Base-by-base conservation (phyloP, 805 yeast species). In the Kregervanrija pseudodelftensis region DNA sequence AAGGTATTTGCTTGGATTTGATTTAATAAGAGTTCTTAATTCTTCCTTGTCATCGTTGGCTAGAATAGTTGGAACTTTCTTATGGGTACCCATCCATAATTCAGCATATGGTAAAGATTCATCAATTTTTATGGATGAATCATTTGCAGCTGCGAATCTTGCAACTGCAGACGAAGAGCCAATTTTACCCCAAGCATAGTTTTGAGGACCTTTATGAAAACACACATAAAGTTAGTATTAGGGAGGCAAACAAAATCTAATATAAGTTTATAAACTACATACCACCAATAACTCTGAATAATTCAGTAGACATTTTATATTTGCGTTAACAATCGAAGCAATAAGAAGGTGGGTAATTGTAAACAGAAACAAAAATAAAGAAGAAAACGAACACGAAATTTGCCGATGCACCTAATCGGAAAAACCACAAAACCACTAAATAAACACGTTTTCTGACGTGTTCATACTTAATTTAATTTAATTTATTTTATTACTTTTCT, bases 21-120 rank as follows among this genome's bases (percentile, higher is more conserved):
- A 62, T n/a, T 70, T 65, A 44, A 91, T 77, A 33, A 86, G 61
- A 14, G 85, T 85, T 49, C 89, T 73, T 61, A 93, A 73, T 15
- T 79, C 72, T 53, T 74, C 67, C 31, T 82, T 82, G 11, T n/a
- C 11, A 35, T 45, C 48, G 14, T 70, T 64, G 22, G 74, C 73
- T 40, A 77, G 74, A 40, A 66, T 66, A 14, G 96, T 83, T 30
- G 98, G 96, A 11, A 85, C 89, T 39, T 85, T 85, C 43, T 95
- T 91, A 63, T 93, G 99, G 22, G 98, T 89, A 35, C 99, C 99
- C 99, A 93, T 93, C 99, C 99, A 93, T 54, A 93, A 72, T 65
- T 93, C 99, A 13, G 99, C 99, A 60, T 93, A 93, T 10, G 99
- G 98, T 59, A 80, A 78, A 34, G 72, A 43, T 56, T 83, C 90